These are phyloP conservation scores for Athelia sp. DNA, from an alignment of 1,284 basidiomycete genomes.

Conservation along the genomic window DNA sequence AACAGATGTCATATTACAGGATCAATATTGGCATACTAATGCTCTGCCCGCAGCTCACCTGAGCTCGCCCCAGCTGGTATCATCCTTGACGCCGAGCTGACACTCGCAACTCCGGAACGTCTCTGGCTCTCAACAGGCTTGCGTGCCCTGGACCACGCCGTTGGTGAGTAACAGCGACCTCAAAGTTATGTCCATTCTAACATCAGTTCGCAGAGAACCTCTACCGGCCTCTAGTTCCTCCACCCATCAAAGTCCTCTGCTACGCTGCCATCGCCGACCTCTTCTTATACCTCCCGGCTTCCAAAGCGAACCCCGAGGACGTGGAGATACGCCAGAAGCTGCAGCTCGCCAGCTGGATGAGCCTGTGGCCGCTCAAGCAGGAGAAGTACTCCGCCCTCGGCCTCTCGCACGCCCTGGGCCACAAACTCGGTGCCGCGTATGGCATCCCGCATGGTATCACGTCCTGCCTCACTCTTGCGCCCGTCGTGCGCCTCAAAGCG, in stretches of 20 bases:
- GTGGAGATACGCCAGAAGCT: conserved; percentile 63
- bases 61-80: conserved; percentile 64
- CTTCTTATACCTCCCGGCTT: conserved; percentile 67
- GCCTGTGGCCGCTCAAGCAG: conserved; percentile 60
- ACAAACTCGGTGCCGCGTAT: no score
- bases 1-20: no score
- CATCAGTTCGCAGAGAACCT: conserved; percentile 55
- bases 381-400: conserved; percentile 38
- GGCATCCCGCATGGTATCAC: no score
- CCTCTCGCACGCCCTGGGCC: no score
- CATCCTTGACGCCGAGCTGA: conserved; percentile 76
- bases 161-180: conserved; percentile 52
- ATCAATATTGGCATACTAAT: background rate
- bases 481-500: no score
- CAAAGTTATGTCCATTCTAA: no score
- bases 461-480: no score
- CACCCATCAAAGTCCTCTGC: conserved; percentile 59
- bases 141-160: conserved; percentile 75
- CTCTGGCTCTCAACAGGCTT: conserved; percentile 79
- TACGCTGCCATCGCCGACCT: conserved; percentile 67
- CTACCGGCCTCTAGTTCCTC: conserved; percentile 55
- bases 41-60: conserved; percentile 14
- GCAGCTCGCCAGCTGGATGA: conserved; percentile 77
- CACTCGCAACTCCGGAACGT: conserved; percentile 66
- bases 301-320: conserved; percentile 54